Base-by-base conservation (phyloP, 768 basidiomycete species). In the Tylopilus rubrobrunneus region DNA sequence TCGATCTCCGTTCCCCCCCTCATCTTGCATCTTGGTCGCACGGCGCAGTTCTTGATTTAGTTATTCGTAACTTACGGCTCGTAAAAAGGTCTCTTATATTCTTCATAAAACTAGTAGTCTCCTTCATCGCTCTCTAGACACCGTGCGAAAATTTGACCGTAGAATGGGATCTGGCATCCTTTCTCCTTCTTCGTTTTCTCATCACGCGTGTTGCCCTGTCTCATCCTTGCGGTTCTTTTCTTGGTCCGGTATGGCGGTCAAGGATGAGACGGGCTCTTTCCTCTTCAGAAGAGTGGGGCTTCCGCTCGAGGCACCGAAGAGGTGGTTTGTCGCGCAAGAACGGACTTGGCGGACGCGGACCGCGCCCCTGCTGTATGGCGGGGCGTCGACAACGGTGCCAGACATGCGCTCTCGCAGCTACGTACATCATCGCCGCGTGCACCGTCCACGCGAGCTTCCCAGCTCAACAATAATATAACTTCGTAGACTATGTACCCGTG, bases 241-340 rank as follows among this genome's bases (percentile, higher is more conserved):
- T 36, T n/a, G 44, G 58, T 58, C 29, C 48, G 39, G 39, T 6
- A 23, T n/a, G 7, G 49, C 17, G 19, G 54, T 59, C 58, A 31
- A 53, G 59, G 53, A 23, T 50, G 52, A 39, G 59, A 11, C 41
- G 23, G 56, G 59, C 34, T 19, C 67, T 63, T 67, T 68, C 66
- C 58, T 68, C 66, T 66, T 58, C 56, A 56, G 42, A 60, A 61
- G 66, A 48, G 61, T 54, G 36, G 6, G 4, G 17, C 31, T 31
- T 41, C 46, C 42, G 57, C 67, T 55, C 62, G 42, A 66, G 67
- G 66, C 57, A 51, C 53, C 21, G 62, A 66, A 53, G 66, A 57
- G 67, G 64, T 67, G 66, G 66, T 68, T 67, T 68, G 57, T 57
- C 67, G 34, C 58, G 60, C 62, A 58, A 68, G 56, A 67, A 42